Conservation (phyloP, 192 early-diverging fungal species). For the Entomortierella beljakovae region DNA sequence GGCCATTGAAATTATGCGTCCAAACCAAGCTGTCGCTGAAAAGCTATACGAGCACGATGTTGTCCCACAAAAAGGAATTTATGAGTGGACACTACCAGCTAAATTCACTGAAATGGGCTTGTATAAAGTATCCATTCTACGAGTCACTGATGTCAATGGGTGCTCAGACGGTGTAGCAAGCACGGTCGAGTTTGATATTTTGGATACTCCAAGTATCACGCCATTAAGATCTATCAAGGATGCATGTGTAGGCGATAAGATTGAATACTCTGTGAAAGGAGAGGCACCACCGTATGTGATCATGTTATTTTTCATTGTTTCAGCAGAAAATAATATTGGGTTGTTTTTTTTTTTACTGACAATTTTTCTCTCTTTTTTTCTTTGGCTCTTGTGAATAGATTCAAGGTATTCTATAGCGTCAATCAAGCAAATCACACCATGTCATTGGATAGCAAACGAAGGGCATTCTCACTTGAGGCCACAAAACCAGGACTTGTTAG, state of each 20-base stretch:
- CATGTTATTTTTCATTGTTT: background rate
- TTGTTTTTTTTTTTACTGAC: too few relatives aligned
- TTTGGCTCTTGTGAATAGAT: constrained; percentile 4
- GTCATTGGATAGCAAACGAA: constrained; percentile 11
- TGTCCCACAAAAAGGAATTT: constrained; percentile 31
- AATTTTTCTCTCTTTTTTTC: background rate
- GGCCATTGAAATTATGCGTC: constrained; percentile 35
- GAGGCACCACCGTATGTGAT: constrained; percentile 23
- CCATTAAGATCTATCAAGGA: constrained; percentile 18
- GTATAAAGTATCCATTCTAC: constrained; percentile 29
- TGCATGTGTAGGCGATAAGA: constrained; percentile 40
- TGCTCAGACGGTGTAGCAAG: constrained; percentile 21
- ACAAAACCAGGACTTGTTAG: constrained; percentile 22
- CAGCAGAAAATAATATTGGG: too few relatives aligned
- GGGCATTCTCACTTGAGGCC: constrained; percentile 23
- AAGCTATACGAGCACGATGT: constrained; percentile 40
- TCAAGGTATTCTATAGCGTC: constrained; percentile 43
- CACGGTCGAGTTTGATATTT: constrained; percentile 38
- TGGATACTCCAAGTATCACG: constrained; percentile 37
- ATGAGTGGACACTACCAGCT: constrained; percentile 37
- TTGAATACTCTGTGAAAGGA: constrained; percentile 40
- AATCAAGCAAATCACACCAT: constrained; percentile 20
- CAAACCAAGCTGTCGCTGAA: constrained; percentile 29
- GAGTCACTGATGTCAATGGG: constrained; percentile 35
- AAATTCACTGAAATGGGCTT: constrained; percentile 36